A percentile compares a stretch with the other conserved stretches of the same genome.
Conservation (phyloP, 805 yeast species). For the Pichia rugopelliculosa region DNA sequence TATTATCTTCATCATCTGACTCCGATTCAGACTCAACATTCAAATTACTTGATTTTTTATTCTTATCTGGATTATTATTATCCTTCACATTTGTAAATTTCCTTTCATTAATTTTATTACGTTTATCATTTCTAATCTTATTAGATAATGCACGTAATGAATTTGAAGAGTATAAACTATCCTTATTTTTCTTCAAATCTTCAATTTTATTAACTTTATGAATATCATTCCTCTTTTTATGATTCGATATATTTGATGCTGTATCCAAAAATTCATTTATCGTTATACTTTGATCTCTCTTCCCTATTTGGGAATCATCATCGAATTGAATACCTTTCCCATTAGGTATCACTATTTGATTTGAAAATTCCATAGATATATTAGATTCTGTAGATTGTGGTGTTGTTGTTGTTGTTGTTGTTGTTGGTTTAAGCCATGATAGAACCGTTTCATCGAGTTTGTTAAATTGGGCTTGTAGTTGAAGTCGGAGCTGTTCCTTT, state of each 20-base stretch:
- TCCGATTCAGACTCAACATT: slow-evolving; percentile 8
- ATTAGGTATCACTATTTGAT: slow-evolving; percentile 13
- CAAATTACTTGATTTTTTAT: too few species aligned
- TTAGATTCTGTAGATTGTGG: neutral
- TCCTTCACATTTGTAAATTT: neutral
- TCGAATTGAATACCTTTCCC: slow-evolving; percentile 25
- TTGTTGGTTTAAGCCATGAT: slow-evolving; percentile 31
- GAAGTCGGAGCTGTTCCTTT: slow-evolving; percentile 41
- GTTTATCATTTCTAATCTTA: slow-evolving; percentile 19
- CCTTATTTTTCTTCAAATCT: slow-evolving; percentile 7
- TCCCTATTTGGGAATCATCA: neutral
- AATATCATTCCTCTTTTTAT: slow-evolving; percentile 11
- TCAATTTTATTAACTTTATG: slow-evolving; percentile 9
- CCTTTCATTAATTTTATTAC: too few species aligned
- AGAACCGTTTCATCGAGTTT: slow-evolving; percentile 30
- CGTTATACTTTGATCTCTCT: too few species aligned
- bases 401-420: neutral
- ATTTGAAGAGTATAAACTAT: slow-evolving; percentile 13
- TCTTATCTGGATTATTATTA: neutral
- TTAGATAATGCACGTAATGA: slow-evolving; percentile 22
- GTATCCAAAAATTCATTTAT: slow-evolving; percentile 10
- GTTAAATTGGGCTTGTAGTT: slow-evolving; percentile 37
- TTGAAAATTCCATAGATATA: slow-evolving; percentile 1
- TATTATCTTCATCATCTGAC: slow-evolving; percentile 15
- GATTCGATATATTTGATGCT: slow-evolving; percentile 10